Evolutionary conservation across 768 basidiomycete species (phyloP), one percentile per base, ranked within the genome.

Genomic region (Auriscalpium vulgare): DNA sequence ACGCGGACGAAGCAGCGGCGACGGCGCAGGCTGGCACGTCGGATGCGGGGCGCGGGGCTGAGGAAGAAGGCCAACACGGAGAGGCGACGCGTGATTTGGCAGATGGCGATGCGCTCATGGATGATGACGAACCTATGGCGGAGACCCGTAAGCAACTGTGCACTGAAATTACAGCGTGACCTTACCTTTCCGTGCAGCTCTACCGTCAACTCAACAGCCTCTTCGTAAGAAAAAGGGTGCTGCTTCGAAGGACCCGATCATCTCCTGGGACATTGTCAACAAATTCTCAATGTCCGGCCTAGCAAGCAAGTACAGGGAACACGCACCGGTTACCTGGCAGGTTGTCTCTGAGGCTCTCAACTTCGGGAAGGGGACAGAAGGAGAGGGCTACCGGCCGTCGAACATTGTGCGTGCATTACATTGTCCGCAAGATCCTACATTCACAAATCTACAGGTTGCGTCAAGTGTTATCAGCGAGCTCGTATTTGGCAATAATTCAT

Each of bases 241-340:
- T 43, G 40, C n/a, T 11, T 43, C 40, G 40, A 43, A 43, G 40
- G 46, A 47, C 19, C 46, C 46, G 10, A n/a, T 10, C 11, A 19
- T 47, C 10, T 47, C 46, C 16, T 47, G 46, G 46, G 46, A 47
- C 21, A 16, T 21, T 47, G 19, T 47, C 21, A 16, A 19, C 16
- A 16, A 47, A 47, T 47, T 47, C 46, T 47, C 46, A 4, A 47
- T 47, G 11, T 10, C 46, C 11, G 21, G 21, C 14, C 16, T 58
- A n/a, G 47, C 53, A 21, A 19, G 8, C 10, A 17, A 10, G 10
- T 54, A 54, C 37, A 16, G 50, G 44, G 7, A 19, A 2, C 19
- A 58, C 37, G 50, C 54, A 56, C 54, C 57, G 10, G 49, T 58
- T n/a, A 55, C 46, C 14, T 60, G 54, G 54, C 50, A 62, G 17